A percentile compares a stretch with the other conserved stretches of the same genome.
Evolutionary conservation across 371 early-diverging fungal species (phyloP).

Genomic region (Apophysomyces variabilis): DNA sequence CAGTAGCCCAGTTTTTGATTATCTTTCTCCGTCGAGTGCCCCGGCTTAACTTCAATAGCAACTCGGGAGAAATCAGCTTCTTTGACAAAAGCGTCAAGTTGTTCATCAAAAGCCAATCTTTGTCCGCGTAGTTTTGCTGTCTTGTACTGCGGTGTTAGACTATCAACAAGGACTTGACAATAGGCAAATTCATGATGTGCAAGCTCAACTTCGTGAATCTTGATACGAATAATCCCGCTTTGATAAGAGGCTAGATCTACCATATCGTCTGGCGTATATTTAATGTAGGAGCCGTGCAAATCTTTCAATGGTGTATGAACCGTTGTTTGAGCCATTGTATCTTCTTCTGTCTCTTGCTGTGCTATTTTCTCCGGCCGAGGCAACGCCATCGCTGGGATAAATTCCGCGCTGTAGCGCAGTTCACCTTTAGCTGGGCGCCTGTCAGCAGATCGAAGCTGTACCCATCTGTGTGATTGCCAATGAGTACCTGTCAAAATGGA

Average conservation of each 20-base stretch:
- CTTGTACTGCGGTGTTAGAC: slow-evolving; percentile 37
- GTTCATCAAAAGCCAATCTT: slow-evolving; percentile 35
- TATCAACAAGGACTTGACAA: slow-evolving; percentile 45
- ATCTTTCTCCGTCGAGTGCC: slow-evolving; percentile 30
- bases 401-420: slow-evolving; percentile 65
- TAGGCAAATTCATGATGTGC: slow-evolving; percentile 28
- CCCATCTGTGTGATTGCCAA: slow-evolving; percentile 42
- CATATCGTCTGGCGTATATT: slow-evolving; percentile 47
- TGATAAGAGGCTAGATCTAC: slow-evolving; percentile 41
- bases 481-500: background rate
- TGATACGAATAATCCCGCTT: slow-evolving; percentile 42
- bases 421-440: slow-evolving; percentile 59
- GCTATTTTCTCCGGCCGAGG: slow-evolving; percentile 31
- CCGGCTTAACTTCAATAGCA: slow-evolving; percentile 49
- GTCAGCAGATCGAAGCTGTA: slow-evolving; percentile 54
- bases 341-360: slow-evolving; percentile 23
- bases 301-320: slow-evolving; percentile 22
- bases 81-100: slow-evolving; percentile 61
- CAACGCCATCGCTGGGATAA: slow-evolving; percentile 64
- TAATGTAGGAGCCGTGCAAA: slow-evolving; percentile 32
- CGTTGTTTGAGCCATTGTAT: slow-evolving; percentile 9
- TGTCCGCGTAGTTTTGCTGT: slow-evolving; percentile 36
- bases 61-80: slow-evolving; percentile 66
- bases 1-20: slow-evolving; percentile 40
- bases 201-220: slow-evolving; percentile 43